Percentiles rank a stretch among this genome's conserved stretches.
Evolutionary conservation across 768 basidiomycete species (phyloP).

Genomic region (Russula griseocarnosa): DNA sequence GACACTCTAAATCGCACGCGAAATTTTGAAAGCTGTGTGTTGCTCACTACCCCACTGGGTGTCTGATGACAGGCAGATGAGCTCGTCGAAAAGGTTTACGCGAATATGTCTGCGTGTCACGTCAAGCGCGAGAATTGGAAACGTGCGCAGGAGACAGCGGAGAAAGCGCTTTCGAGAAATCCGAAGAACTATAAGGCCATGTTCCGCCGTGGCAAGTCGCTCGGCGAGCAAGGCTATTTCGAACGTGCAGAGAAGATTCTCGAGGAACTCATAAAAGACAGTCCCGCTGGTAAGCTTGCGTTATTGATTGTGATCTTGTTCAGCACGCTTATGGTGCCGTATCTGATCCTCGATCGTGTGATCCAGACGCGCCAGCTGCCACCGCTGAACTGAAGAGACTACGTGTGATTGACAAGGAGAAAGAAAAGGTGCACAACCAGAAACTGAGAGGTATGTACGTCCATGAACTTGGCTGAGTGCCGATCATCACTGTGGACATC

Average conservation of each 20-base stretch:
- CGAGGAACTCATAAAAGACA: conserved; percentile 60
- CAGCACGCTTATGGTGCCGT: background rate
- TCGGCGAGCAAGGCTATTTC: conserved; percentile 70
- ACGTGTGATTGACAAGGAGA: conserved; percentile 59
- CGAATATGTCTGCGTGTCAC: conserved; percentile 83
- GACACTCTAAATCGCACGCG: background rate
- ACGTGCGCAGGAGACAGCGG: conserved; percentile 73
- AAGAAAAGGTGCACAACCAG: conserved; percentile 58
- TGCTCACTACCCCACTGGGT: background rate
- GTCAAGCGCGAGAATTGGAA: conserved; percentile 78
- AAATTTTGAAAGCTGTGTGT: background rate
- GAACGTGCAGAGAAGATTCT: conserved; percentile 68
- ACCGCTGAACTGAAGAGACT: conserved; percentile 62
- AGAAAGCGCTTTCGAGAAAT: conserved; percentile 76
- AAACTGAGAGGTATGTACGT: conserved; percentile 62
- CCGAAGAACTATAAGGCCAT: conserved; percentile 72
- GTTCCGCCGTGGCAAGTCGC: conserved; percentile 77
- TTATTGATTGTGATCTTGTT: background rate
- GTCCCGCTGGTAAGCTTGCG: conserved; percentile 48
- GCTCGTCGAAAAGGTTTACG: conserved; percentile 75
- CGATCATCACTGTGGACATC: background rate
- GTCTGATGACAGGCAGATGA: conserved; percentile 58
- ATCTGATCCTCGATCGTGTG: background rate
- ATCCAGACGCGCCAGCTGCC: conserved; percentile 51
- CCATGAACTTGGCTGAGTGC: background rate